These are phyloP conservation scores for Mallotus japonicus DNA, from an alignment of 441 rosid species.

Conservation along the genomic window DNA sequence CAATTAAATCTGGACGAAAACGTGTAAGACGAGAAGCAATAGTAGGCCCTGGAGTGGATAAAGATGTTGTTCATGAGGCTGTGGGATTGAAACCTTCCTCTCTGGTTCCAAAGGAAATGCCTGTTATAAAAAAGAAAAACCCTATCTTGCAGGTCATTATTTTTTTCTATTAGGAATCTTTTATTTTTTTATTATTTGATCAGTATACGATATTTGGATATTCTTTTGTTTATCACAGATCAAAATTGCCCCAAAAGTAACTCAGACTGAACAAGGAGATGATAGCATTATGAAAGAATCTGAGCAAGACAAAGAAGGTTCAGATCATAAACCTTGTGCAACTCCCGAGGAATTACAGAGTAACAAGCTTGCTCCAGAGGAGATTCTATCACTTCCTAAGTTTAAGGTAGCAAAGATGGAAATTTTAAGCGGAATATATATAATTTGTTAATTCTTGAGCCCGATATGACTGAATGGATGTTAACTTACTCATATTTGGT, in stretches of 20 bases:
- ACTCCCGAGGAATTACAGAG: constrained; percentile 64
- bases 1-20: constrained; percentile 52
- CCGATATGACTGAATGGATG: not conserved
- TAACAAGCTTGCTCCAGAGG: constrained; percentile 82
- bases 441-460: not conserved
- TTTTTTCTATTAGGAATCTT: constrained; percentile 8
- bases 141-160: constrained; percentile 68
- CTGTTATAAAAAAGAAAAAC: constrained; percentile 76
- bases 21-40: constrained; percentile 61
- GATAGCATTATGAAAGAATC: constrained; percentile 35
- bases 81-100: constrained; percentile 82
- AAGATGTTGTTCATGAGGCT: constrained; percentile 70
- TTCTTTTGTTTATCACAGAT: constrained; percentile 45
- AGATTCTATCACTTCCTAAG: constrained; percentile 88
- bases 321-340: constrained; percentile 48
- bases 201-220: constrained; percentile 8
- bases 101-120: constrained; percentile 87
- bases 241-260: constrained; percentile 64
- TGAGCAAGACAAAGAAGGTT: constrained; percentile 40
- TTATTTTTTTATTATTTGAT: not conserved
- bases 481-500: not conserved
- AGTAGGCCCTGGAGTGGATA: constrained; percentile 80
- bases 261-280: constrained; percentile 51
- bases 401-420: constrained; percentile 60
- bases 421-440: not conserved